Base-by-base conservation (phyloP, 2,329 filamentous ascomycete genomes). In the Sclerotinia trifoliorum region DNA sequence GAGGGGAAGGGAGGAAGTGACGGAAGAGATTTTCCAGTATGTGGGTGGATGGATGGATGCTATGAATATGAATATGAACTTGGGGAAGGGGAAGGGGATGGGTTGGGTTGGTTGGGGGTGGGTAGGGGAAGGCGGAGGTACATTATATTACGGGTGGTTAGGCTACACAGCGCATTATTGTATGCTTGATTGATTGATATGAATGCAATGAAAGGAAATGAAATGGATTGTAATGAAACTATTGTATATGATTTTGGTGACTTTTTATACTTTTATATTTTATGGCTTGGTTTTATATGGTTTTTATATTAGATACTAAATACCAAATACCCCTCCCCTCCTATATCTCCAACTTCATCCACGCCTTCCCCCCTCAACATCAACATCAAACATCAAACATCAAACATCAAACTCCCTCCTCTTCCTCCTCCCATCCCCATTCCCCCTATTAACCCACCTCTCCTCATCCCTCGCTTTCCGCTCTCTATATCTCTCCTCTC, bases 161-260 rank as follows among this genome's bases (percentile, higher is more conserved):
- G 26, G 49, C 7, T 39, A 32, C n/a, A 19, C 46, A 54, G 10
- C 7, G 24, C 19, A 44, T 39, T 39, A 46, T 42, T 35, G 46
- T 21, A 39, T 64, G 56, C 13, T 21, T 21, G 49, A 32, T 48
- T 29, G 44, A 64, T 26, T n/a, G 66, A 64, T 26, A 55, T n/a
- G 66, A 54, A 26, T 44, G 26, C 7, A 17, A 13, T 44, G 58
- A 5, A 48, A 51, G n/a, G 39, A 29, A 65, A 32, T 32, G 32
- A 32, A 32, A 7, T 32, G 32, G 32, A 32, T 32, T 35, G 5
- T 32, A 48, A 26, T 63, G 39, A 48, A 61, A 26, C 0, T 48
- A 48, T n/a, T 17, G 26, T 17, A 35, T 5, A 13, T 10, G 15
- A 15, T 32, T 60, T 7, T 46, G 17, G 1, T 44, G 39, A 8